Conservation (phyloP, 2,329 filamentous ascomycete genomes). For the Amphichorda felina region DNA sequence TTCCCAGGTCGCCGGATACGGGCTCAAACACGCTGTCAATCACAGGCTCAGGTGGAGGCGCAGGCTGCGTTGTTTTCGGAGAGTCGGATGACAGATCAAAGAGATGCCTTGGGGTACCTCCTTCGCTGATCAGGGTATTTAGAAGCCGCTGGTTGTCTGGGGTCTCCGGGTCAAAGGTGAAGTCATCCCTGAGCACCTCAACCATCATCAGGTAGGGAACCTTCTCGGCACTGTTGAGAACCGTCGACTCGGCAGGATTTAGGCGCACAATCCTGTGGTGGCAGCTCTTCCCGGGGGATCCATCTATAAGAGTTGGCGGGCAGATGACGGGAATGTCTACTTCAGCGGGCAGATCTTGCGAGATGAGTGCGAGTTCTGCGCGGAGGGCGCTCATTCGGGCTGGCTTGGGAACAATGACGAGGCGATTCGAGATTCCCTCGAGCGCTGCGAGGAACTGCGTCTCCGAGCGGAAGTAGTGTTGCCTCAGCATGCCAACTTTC, state of each 20-base stretch:
- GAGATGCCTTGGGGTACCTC: conserved; percentile 44
- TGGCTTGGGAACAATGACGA: conserved; percentile 71
- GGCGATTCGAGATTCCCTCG: conserved; percentile 74
- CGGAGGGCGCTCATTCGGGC: conserved; percentile 70
- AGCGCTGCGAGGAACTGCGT: conserved; percentile 72
- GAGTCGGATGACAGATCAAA: conserved; percentile 58
- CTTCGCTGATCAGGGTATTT: conserved; percentile 42
- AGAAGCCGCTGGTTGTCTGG: conserved; percentile 60
- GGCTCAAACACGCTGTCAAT: conserved; percentile 76
- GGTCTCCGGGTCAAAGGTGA: conserved; percentile 68
- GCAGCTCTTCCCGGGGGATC: conserved; percentile 60
- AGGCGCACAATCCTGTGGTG: conserved; percentile 76
- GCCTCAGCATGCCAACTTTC: conserved; percentile 60
- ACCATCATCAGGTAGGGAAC: conserved; percentile 80
- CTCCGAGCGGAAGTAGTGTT: conserved; percentile 75
- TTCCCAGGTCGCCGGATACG: conserved; percentile 65
- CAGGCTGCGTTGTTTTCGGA: conserved; percentile 33
- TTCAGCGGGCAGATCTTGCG: conserved; percentile 70
- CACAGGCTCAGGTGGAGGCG: conserved; percentile 28
- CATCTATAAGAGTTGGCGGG: conserved; percentile 61
- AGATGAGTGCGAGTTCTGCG: conserved; percentile 70
- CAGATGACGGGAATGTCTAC: conserved; percentile 77
- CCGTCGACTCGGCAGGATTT: conserved; percentile 74
- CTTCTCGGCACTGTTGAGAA: conserved; percentile 77
- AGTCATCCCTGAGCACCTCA: conserved; percentile 70